phyloP scores from a whole-genome alignment of 768 basidiomycete genomes.

The Nidularia pulvinata region DNA sequence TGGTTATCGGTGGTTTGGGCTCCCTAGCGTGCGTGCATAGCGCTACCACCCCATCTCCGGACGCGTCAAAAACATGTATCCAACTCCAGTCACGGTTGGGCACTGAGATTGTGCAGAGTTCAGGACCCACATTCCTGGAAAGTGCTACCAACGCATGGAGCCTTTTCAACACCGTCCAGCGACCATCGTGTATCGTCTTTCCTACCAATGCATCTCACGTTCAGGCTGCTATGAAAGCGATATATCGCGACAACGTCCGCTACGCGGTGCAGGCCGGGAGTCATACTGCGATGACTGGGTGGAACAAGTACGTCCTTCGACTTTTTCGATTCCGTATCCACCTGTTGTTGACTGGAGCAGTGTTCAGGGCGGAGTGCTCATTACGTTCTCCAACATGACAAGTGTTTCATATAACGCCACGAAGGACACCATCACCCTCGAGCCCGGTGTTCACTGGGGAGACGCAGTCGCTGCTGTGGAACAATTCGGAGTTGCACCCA shows the following conservation, averaged over 20 bases:
- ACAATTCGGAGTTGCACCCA: conserved; percentile 37
- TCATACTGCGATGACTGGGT: conserved; percentile 39
- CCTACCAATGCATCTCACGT: conserved; percentile 27
- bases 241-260: conserved; percentile 25
- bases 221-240: conserved; percentile 30
- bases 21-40: background rate
- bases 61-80: background rate
- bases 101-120: conserved; percentile 15
- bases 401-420: conserved; percentile 31
- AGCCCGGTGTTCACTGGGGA: conserved; percentile 42
- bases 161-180: conserved; percentile 25
- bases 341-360: conserved; percentile 13
- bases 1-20: background rate
- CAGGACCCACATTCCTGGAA: conserved; percentile 13
- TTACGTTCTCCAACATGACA: conserved; percentile 34
- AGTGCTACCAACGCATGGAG: conserved; percentile 25
- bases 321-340: background rate
- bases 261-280: conserved; percentile 43
- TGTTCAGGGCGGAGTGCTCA: conserved; percentile 32
- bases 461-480: conserved; percentile 32
- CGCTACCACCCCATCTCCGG: background rate
- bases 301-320: conserved; percentile 34
- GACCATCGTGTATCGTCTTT: conserved; percentile 34
- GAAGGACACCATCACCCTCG: conserved; percentile 32
- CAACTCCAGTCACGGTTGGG: conserved; percentile 10